A percentile compares a stretch with the other conserved stretches of the same genome.
phyloP scores from a whole-genome alignment of 495 filamentous ascomycete species.

The Hypoxylon rickii region DNA sequence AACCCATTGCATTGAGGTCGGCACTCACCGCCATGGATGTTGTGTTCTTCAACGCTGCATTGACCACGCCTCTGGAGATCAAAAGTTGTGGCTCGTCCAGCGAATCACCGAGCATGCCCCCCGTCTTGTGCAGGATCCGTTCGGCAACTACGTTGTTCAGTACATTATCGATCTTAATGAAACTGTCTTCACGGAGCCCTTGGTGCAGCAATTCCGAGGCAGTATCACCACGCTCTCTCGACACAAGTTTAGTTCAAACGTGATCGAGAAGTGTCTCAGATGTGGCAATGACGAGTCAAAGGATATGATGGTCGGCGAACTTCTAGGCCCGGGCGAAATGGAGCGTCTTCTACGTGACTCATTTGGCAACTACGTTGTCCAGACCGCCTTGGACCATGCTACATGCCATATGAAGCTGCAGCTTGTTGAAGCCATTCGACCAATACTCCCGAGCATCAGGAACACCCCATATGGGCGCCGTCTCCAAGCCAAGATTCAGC shows the following conservation, averaged over 20 bases:
- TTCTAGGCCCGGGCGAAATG: slow-evolving; percentile 74
- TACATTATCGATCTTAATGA: slow-evolving; percentile 95
- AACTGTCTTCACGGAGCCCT: slow-evolving; percentile 76
- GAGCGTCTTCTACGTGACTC: slow-evolving; percentile 86
- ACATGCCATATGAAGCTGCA: slow-evolving; percentile 69
- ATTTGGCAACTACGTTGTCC: slow-evolving; percentile 96
- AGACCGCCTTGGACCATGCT: slow-evolving; percentile 90
- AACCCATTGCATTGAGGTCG: slow-evolving; percentile 81
- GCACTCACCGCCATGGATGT: slow-evolving; percentile 96
- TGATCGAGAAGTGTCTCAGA: slow-evolving; percentile 95
- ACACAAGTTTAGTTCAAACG: slow-evolving; percentile 99
- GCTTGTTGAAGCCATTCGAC: slow-evolving; percentile 82
- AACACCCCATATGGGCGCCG: slow-evolving; percentile 91
- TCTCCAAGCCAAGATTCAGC: slow-evolving; percentile 80
- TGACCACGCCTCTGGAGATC: slow-evolving; percentile 88
- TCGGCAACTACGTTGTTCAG: slow-evolving; percentile 97
- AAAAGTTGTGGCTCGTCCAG: slow-evolving; percentile 83
- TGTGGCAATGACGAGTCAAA: slow-evolving; percentile 70
- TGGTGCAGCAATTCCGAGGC: slow-evolving; percentile 76
- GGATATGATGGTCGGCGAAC: slow-evolving; percentile 82
- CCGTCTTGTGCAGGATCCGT: slow-evolving; percentile 89
- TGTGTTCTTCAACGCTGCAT: slow-evolving; percentile 98
- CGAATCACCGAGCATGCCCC: slow-evolving; percentile 84
- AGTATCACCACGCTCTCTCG: slow-evolving; percentile 79
- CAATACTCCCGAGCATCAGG: slow-evolving; percentile 78